Base-by-base conservation (phyloP, 768 basidiomycete genomes). In the Lactarius akahatsu region DNA sequence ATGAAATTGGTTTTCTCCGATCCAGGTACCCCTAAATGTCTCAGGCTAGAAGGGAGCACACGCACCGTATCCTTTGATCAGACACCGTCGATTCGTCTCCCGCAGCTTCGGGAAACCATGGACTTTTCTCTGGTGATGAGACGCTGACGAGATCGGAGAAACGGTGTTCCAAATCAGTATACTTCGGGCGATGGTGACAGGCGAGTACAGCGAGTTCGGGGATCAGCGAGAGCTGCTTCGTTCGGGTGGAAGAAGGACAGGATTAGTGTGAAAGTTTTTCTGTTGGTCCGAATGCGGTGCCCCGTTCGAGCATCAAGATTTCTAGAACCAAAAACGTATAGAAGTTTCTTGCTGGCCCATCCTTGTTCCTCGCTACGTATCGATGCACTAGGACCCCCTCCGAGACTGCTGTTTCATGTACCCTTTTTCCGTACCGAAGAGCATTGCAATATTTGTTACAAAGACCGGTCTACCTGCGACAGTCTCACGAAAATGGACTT, bases 1-100 rank as follows among this genome's bases (percentile, higher is more conserved):
- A 47, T 61, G 56, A 57, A 58, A 62, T 58, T 52, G 8, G 52
- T 11, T 7, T 36, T 61, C 9, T 30, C n/a, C 28, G 18, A 59
- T 43, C 15, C 15, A 15, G 40, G 41, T 13, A 34, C 60, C 45
- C 4, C 5, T 13, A 11, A 52, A 36, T 2, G 26, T 9, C 40
- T 20, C 30, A 32, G 13, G 28, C 30, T 56, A 11, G 38, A 57
- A 45, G 20, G 38, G 34, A 45, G 15, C 13, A 30, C 47, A 34
- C 20, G 20, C 8, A 32, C 34, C 36, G 15, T 38, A 4, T 40
- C 20, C 15, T 13, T 4, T 59, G 16, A 32, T 66, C 34, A 41
- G 43, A 52, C 45, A 23, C 28, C 9, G 38, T 41, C 23, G 54
- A 32, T 34, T 34, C 16, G 30, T 52, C 38, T 54, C n/a, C 30